A percentile compares a stretch with the other conserved stretches of the same genome.
Conservation (phyloP, 495 filamentous ascomycete species). For the Tetracladium marchalianum region DNA sequence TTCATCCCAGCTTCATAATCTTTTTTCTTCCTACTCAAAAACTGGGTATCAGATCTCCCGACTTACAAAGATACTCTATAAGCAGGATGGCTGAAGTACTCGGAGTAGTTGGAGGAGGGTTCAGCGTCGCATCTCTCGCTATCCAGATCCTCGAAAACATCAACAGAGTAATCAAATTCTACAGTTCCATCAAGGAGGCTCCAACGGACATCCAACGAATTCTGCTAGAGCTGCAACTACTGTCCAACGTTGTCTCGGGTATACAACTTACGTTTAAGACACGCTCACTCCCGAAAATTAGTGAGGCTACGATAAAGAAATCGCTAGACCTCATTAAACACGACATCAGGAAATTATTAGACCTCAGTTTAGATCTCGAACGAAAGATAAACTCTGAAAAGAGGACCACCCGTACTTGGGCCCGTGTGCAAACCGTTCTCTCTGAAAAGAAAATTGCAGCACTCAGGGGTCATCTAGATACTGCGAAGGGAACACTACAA, state of each 20-base stretch:
- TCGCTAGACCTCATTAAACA: neutral
- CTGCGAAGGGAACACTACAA: neutral
- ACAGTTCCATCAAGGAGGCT: neutral
- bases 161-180: slow-evolving; percentile 3
- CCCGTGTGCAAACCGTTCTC: slow-evolving; percentile 3
- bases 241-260: no score
- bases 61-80: slow-evolving; percentile 1
- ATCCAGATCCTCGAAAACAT: slow-evolving; percentile 5
- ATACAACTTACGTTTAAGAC: slow-evolving; percentile 2
- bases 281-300: slow-evolving; percentile 1
- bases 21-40: no score
- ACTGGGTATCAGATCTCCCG: no score
- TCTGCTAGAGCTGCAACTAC: neutral
- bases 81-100: slow-evolving; percentile 6
- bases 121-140: slow-evolving; percentile 1
- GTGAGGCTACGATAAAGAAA: neutral
- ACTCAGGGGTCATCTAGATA: neutral
- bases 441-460: slow-evolving; percentile 4
- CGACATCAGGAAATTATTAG: slow-evolving; percentile 2
- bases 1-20: no score
- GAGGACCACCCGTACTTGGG: neutral
- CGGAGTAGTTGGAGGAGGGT: neutral
- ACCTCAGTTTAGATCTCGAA: slow-evolving; percentile 2
- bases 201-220: slow-evolving; percentile 1
- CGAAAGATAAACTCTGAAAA: slow-evolving; percentile 1